Evolutionary conservation across 1,139 yeast species (phyloP).

Genomic region (Protomyces inundatus): DNA sequence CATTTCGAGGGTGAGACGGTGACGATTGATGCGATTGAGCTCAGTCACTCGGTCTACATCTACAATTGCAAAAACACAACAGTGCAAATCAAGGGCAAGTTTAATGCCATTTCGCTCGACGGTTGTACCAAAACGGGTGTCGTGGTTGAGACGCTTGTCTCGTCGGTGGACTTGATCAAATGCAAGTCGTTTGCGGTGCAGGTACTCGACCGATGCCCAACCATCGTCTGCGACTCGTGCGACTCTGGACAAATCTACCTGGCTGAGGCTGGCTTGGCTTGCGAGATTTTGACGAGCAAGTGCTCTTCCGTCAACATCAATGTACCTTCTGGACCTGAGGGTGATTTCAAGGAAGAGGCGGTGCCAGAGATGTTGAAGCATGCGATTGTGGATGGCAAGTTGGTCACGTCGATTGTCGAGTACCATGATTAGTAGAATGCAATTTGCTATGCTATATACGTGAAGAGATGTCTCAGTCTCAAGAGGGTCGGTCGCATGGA

Average conservation of each 20-base stretch:
- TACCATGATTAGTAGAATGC: constrained; percentile 38
- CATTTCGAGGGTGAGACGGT: constrained; percentile 55
- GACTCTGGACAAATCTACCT: constrained; percentile 81
- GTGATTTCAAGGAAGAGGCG: constrained; percentile 67
- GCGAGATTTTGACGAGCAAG: constrained; percentile 75
- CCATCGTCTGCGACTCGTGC: constrained; percentile 79
- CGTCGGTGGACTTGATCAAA: constrained; percentile 84
- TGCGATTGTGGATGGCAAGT: constrained; percentile 46
- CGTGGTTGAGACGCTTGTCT: constrained; percentile 75
- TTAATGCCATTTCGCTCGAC: constrained; percentile 77
- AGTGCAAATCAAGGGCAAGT: constrained; percentile 82
- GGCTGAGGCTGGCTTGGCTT: constrained; percentile 60
- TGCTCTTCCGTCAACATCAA: constrained; percentile 80
- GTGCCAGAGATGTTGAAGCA: constrained; percentile 87
- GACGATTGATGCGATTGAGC: constrained; percentile 68
- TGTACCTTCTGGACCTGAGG: constrained; percentile 60
- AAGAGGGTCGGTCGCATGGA: background rate
- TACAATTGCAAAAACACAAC: constrained; percentile 72
- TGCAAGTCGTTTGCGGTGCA: constrained; percentile 79
- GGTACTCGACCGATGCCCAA: constrained; percentile 71
- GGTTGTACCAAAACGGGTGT: constrained; percentile 68
- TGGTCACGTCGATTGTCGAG: constrained; percentile 52
- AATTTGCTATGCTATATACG: background rate
- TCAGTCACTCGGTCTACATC: constrained; percentile 82
- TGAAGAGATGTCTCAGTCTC: background rate